Evolutionary conservation across 2,329 filamentous ascomycete genomes (phyloP).

Genomic region (Bertia moriformis): DNA sequence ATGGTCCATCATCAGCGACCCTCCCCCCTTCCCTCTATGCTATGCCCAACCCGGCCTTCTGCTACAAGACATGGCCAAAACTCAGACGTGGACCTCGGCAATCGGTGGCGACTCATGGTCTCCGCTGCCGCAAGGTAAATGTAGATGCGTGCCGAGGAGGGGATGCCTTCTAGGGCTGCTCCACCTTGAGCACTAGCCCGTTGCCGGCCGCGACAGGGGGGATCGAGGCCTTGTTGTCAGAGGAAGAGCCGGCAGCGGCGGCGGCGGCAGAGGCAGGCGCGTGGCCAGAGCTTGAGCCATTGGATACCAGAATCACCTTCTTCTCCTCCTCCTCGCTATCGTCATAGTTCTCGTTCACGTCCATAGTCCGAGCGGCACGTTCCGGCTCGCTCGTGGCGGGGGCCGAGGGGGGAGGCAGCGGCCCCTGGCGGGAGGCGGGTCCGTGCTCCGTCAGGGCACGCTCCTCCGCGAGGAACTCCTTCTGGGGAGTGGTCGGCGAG

Average conservation of each 20-base stretch:
- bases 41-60: too few species aligned
- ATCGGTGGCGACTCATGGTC: too few species aligned
- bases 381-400: slow-evolving; percentile 58
- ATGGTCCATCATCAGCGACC: too few species aligned
- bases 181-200: background rate
- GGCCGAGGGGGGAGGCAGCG: slow-evolving; percentile 24
- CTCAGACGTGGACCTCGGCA: too few species aligned
- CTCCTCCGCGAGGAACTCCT: slow-evolving; percentile 44
- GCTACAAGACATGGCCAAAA: too few species aligned
- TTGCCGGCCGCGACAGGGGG: slow-evolving; percentile 16
- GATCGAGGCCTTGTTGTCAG: slow-evolving; percentile 35
- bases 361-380: slow-evolving; percentile 79
- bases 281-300: slow-evolving; percentile 27
- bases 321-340: slow-evolving; percentile 82
- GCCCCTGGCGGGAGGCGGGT: slow-evolving; percentile 16
- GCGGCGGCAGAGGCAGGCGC: slow-evolving; percentile 21
- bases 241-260: slow-evolving; percentile 23
- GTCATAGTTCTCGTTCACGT: slow-evolving; percentile 94
- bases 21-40: too few species aligned
- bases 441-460: slow-evolving; percentile 31
- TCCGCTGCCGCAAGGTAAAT: too few species aligned
- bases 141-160: too few species aligned
- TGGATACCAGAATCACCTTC: slow-evolving; percentile 27
- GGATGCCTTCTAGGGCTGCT: background rate
- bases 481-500: slow-evolving; percentile 19